Percentiles rank a stretch among this genome's conserved stretches.
phyloP scores from a whole-genome alignment of 2,329 filamentous ascomycete species.

The Sarocladium brachiariae region DNA sequence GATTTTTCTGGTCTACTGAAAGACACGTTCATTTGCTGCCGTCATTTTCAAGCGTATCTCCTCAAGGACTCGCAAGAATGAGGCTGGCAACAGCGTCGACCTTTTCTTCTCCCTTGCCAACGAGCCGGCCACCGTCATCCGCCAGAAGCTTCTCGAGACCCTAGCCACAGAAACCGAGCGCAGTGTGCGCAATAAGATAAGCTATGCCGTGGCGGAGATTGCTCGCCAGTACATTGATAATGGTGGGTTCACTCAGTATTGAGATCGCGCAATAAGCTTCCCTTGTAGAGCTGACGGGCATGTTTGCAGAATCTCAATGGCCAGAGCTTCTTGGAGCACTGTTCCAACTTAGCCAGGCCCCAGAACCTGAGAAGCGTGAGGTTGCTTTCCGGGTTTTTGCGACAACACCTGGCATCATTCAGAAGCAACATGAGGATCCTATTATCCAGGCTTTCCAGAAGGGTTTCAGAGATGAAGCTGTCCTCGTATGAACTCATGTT shows the following conservation, averaged over 20 bases:
- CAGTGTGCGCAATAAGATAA: slow-evolving; percentile 85
- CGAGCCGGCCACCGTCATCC: slow-evolving; percentile 70
- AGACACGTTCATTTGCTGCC: slow-evolving; percentile 87
- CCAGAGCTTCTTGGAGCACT: slow-evolving; percentile 79
- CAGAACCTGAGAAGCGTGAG: slow-evolving; percentile 77
- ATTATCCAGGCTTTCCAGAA: slow-evolving; percentile 82
- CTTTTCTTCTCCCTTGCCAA: slow-evolving; percentile 68
- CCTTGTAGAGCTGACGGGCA: not conserved
- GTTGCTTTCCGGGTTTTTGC: slow-evolving; percentile 93
- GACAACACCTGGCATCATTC: slow-evolving; percentile 90
- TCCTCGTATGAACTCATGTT: slow-evolving; percentile 46
- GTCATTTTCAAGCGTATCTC: slow-evolving; percentile 93
- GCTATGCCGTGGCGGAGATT: slow-evolving; percentile 93
- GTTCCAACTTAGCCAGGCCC: slow-evolving; percentile 84
- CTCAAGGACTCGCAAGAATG: slow-evolving; percentile 76
- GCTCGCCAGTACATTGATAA: slow-evolving; percentile 92
- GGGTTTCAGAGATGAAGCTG: slow-evolving; percentile 84
- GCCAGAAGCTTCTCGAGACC: slow-evolving; percentile 74
- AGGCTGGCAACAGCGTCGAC: slow-evolving; percentile 66
- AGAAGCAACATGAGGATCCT: slow-evolving; percentile 89
- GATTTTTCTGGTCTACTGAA: too few species aligned
- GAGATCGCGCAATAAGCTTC: not conserved
- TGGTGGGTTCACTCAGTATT: slow-evolving; percentile 55
- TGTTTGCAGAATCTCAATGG: slow-evolving; percentile 45
- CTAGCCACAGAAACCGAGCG: slow-evolving; percentile 66